Evolutionary conservation across 2,329 filamentous ascomycete species (phyloP), one percentile per base, ranked within the genome.

Genomic region (Paecilomyces variotii): DNA sequence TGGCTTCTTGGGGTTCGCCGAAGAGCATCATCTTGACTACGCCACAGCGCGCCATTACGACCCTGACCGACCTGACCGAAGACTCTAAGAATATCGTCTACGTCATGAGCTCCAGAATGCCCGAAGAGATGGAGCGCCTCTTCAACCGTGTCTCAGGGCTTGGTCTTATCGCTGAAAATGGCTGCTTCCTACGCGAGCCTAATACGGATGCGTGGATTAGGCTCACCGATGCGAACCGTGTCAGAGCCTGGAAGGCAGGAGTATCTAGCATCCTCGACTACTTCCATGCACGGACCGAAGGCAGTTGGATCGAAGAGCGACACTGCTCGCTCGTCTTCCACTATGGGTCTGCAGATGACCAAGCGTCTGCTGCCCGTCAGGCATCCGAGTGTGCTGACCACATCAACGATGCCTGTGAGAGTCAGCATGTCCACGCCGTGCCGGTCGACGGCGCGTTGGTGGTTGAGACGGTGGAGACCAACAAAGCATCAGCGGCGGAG

Each of bases 101-200:
- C 67, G 87, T 97, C 63, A 97, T 96, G 91, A 96, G 91, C 57
- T 88, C 90, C 7, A 87, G 91, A 34, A 89, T 87, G 64, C 90
- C 91, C 0, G 90, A 95, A 66, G 91, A 97, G 68, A 85, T 97
- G 34, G 91, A 96, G 65, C 85, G 87, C 3, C 80, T 95, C 1
- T 97, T 97, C 80, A 87, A 87, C 56, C 84, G 88, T 26, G 88
- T 97, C 1, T 88, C 90, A 4, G 88, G 88, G 60, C 78, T 97
- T 2, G 94, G 94, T 2, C 80, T 97, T 3, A 95, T 97, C 63
- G 93, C 93, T 0, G 93, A 97, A 76, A 97, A 96, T 64, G 93
- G 93, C 1, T 96, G 90, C 71, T 97, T 95, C 75, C 78, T 97
- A 59, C 90, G 89, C 65, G 84, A 90, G 62, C 85, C 84, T 53